phyloP scores from a whole-genome alignment of 2,329 filamentous ascomycete genomes.

The Fusarium paranaense region DNA sequence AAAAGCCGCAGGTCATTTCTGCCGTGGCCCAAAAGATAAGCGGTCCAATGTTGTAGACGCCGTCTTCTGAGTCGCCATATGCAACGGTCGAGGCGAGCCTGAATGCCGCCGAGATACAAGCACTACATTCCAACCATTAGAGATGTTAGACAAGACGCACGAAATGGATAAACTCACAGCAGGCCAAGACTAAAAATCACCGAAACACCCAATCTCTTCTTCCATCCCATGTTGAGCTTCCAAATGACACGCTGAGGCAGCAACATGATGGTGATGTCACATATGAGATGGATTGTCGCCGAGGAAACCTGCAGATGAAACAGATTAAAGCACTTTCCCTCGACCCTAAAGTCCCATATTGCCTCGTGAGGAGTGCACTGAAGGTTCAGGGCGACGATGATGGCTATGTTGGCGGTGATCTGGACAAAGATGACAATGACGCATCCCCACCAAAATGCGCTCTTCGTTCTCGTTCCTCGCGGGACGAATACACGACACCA shows the following conservation, averaged over 20 bases:
- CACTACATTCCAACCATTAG: background rate
- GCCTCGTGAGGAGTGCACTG: constrained; percentile 13
- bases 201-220: constrained; percentile 47
- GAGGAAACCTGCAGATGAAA: constrained; percentile 1
- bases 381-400: constrained; percentile 6
- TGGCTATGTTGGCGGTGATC: constrained; percentile 17
- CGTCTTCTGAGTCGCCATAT: constrained; percentile 1
- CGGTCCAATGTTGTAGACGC: background rate
- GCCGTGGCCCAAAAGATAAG: constrained; percentile 10
- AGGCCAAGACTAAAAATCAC: constrained; percentile 43
- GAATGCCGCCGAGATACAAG: background rate
- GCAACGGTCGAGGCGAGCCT: constrained; percentile 1
- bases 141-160: background rate
- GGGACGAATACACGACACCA: constrained; percentile 55
- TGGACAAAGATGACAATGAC: constrained; percentile 47
- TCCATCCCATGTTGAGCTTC: constrained; percentile 46
- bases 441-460: constrained; percentile 51
- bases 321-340: constrained; percentile 10
- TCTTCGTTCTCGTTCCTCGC: constrained; percentile 28
- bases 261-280: constrained; percentile 45
- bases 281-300: constrained; percentile 1
- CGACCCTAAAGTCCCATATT: constrained; percentile 1
- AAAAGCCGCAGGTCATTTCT: constrained; percentile 19
- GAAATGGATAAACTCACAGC: background rate
- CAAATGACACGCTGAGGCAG: constrained; percentile 49